phyloP scores from a whole-genome alignment of 768 basidiomycete species.

The Lactarius trivialis region DNA sequence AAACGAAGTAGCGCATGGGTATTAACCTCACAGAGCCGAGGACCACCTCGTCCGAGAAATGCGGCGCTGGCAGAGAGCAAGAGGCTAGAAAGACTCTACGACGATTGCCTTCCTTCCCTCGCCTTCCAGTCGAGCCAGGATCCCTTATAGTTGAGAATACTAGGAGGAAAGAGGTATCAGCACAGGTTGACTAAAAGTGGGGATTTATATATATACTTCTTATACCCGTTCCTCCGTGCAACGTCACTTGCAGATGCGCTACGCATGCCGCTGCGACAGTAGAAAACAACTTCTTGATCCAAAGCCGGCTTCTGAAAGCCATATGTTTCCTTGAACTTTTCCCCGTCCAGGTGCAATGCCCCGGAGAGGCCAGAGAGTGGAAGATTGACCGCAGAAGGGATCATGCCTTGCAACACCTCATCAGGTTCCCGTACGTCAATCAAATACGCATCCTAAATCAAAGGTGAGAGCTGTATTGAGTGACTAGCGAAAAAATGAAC shows the following conservation, averaged over 20 bases:
- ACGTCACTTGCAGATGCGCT: conserved; percentile 39
- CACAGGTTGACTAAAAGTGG: too few relatives aligned
- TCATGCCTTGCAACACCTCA: conserved; percentile 43
- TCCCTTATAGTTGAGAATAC: conserved; percentile 65
- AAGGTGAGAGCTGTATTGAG: conserved; percentile 15
- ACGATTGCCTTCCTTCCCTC: conserved; percentile 40
- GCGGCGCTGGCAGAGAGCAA: not conserved
- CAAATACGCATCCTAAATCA: conserved; percentile 54
- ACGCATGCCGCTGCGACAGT: conserved; percentile 46
- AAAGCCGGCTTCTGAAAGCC: conserved; percentile 35
- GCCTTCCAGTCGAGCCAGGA: conserved; percentile 85
- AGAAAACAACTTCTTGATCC: conserved; percentile 42
- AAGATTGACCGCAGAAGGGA: conserved; percentile 44
- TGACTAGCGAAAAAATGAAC: conserved; percentile 19
- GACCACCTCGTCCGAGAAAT: not conserved
- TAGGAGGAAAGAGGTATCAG: not conserved
- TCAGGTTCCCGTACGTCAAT: conserved; percentile 77
- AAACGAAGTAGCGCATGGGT: not conserved
- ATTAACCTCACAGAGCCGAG: conserved; percentile 6
- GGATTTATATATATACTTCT: conserved; percentile 28
- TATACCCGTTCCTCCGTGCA: conserved; percentile 37
- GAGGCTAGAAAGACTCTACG: conserved; percentile 1
- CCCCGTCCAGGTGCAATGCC: conserved; percentile 31
- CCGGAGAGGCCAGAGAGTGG: conserved; percentile 40
- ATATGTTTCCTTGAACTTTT: conserved; percentile 29